A percentile compares a stretch with the other conserved stretches of the same genome.
phyloP scores from a whole-genome alignment of 2,329 filamentous ascomycete genomes.

The Pyrenophora tritici-repentis region DNA sequence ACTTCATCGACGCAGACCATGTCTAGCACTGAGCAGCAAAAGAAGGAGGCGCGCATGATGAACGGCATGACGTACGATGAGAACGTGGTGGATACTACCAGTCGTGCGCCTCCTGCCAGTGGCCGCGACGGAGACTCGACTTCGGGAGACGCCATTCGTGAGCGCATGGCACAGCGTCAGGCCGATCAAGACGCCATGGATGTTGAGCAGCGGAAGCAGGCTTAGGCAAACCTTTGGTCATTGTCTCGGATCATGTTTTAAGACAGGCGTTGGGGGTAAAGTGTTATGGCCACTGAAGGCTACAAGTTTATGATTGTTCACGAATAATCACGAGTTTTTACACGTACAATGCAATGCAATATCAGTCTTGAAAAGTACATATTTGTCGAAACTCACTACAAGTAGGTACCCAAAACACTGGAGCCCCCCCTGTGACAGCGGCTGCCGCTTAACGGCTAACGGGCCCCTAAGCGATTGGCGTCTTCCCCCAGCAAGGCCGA shows the following conservation, averaged over 20 bases:
- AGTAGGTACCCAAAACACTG: too few species aligned
- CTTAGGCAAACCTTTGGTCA: conserved; percentile 14
- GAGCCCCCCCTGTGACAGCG: conserved; percentile 1
- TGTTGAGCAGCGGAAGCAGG: conserved; percentile 24
- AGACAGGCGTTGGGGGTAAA: conserved; percentile 11
- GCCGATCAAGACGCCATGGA: conserved; percentile 33
- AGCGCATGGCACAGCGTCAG: conserved; percentile 49
- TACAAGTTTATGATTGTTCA: conserved; percentile 7
- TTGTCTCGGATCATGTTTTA: conserved; percentile 6
- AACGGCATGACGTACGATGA: conserved; percentile 55
- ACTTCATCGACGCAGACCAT: conserved; percentile 38
- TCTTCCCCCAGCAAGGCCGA: conserved; percentile 8
- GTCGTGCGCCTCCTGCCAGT: conserved; percentile 38
- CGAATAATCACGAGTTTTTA: background rate
- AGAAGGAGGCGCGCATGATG: conserved; percentile 50
- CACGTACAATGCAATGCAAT: conserved; percentile 5
- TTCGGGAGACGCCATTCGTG: conserved; percentile 68
- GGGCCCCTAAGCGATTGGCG: conserved; percentile 22
- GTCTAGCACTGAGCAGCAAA: conserved; percentile 42
- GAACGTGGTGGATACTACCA: conserved; percentile 48
- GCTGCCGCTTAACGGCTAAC: conserved; percentile 1
- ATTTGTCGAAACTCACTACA: background rate
- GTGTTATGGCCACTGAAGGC: background rate
- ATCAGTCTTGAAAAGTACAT: background rate
- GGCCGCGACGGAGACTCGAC: conserved; percentile 54